Conservation (phyloP, 2,329 filamentous ascomycete species). For the Metarhizium guizhouense region DNA sequence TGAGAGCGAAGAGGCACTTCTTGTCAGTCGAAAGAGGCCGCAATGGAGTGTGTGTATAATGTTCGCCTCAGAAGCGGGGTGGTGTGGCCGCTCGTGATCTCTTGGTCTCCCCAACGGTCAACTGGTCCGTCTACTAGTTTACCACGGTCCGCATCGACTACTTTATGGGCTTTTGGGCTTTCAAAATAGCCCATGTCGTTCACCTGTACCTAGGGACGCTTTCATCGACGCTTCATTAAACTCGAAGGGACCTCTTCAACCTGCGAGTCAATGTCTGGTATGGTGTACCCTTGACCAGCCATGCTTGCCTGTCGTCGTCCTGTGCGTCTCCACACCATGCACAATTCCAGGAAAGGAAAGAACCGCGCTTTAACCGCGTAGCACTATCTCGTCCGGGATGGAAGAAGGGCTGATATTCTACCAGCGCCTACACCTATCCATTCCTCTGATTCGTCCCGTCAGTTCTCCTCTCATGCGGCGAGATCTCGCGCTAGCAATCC, state of each 20-base stretch:
- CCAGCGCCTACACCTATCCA: background rate
- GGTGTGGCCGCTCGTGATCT: background rate
- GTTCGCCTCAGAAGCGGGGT: constrained; percentile 3
- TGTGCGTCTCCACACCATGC: background rate
- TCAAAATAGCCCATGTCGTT: background rate
- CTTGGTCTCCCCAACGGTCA: background rate
- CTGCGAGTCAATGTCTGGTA: background rate
- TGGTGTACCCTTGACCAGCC: background rate
- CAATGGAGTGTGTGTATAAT: background rate
- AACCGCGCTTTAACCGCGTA: constrained; percentile 4
- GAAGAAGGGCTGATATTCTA: background rate
- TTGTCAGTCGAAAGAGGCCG: background rate
- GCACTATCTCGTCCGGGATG: background rate
- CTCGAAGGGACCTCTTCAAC: background rate
- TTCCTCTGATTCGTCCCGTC: background rate
- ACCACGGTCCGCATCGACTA: background rate
- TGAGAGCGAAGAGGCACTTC: background rate
- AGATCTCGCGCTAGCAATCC: background rate
- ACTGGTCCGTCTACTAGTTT: background rate
- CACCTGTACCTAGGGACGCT: background rate
- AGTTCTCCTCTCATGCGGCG: background rate
- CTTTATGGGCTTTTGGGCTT: background rate
- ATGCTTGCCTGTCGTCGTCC: constrained; percentile 1
- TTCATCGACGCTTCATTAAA: background rate
- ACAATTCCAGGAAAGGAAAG: background rate